Conservation (phyloP, 2,329 filamentous ascomycete genomes). For the Sporothrix humicola region DNA sequence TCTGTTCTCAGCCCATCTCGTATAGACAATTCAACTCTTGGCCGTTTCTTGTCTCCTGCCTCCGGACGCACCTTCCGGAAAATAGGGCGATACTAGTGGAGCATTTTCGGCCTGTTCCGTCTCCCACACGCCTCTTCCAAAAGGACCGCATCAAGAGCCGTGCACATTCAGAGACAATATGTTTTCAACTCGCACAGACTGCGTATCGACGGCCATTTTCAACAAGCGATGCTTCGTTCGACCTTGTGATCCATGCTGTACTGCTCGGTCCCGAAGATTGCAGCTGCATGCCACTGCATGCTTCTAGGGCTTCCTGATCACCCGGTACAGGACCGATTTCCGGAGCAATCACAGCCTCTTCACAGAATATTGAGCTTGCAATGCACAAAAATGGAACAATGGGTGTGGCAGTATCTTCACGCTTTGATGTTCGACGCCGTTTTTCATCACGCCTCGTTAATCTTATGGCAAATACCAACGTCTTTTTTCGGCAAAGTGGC, state of each 20-base stretch:
- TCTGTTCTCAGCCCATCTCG: not conserved
- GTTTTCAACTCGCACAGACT: not conserved
- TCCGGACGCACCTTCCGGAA: not conserved
- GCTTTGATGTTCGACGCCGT: not conserved
- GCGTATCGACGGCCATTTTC: not conserved
- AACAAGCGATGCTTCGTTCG: not conserved
- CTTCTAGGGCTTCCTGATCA: not conserved
- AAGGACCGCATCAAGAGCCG: not conserved
- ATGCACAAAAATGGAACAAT: not conserved
- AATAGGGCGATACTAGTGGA: not conserved
- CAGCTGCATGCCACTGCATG: not conserved
- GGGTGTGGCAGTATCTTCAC: not conserved
- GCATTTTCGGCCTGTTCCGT: not conserved
- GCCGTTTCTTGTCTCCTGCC: not conserved
- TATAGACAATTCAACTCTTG: not conserved
- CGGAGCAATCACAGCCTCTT: not conserved
- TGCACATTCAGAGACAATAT: not conserved
- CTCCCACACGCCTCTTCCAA: not conserved
- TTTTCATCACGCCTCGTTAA: not conserved
- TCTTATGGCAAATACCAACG: not conserved
- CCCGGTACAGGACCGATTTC: not conserved
- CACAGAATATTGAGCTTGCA: no score
- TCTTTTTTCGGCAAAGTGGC: not conserved
- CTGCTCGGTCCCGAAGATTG: not conserved
- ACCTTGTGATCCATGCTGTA: not conserved